Conservation (phyloP, 176 grass and related monocot genomes). For the Otatea glauca region DNA sequence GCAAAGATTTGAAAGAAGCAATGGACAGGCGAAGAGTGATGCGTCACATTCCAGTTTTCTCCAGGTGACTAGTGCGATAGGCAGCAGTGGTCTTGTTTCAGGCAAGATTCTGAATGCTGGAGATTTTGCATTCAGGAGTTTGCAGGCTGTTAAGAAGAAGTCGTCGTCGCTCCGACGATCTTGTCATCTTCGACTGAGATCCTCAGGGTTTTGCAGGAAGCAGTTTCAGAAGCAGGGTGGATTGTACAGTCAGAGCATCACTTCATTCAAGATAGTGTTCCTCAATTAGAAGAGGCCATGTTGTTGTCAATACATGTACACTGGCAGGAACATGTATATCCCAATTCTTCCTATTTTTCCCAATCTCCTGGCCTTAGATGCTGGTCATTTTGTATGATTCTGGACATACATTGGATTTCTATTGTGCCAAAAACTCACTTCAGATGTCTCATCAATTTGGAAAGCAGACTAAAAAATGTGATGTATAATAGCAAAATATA, state of each 20-base stretch:
- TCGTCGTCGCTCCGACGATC: slow-evolving; percentile 3
- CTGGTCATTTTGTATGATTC: slow-evolving; percentile 39
- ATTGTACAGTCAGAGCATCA: slow-evolving; percentile 42
- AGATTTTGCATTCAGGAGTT: slow-evolving; percentile 12
- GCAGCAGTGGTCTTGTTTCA: slow-evolving; percentile 23
- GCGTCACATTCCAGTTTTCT: slow-evolving; percentile 44
- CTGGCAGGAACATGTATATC: neutral
- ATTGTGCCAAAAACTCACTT: slow-evolving; percentile 9
- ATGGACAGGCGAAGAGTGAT: slow-evolving; percentile 41
- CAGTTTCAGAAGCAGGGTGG: slow-evolving; percentile 43
- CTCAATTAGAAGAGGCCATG: slow-evolving; percentile 51
- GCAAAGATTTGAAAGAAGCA: slow-evolving; percentile 34
- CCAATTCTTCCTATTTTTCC: slow-evolving; percentile 6
- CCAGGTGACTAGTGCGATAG: slow-evolving; percentile 49
- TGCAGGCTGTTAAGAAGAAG: neutral
- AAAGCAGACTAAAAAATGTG: neutral
- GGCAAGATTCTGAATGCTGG: neutral
- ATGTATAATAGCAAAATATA: neutral
- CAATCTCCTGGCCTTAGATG: slow-evolving; percentile 29
- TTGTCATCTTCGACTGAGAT: slow-evolving; percentile 42
- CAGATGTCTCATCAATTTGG: neutral
- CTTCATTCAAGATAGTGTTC: slow-evolving; percentile 54
- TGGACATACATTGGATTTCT: slow-evolving; percentile 30
- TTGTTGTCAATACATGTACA: slow-evolving; percentile 15
- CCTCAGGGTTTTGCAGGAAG: slow-evolving; percentile 55